Evolutionary conservation across 2,329 filamentous ascomycete species (phyloP), one percentile per base, ranked within the genome.

Genomic region (Alternaria arborescens): DNA sequence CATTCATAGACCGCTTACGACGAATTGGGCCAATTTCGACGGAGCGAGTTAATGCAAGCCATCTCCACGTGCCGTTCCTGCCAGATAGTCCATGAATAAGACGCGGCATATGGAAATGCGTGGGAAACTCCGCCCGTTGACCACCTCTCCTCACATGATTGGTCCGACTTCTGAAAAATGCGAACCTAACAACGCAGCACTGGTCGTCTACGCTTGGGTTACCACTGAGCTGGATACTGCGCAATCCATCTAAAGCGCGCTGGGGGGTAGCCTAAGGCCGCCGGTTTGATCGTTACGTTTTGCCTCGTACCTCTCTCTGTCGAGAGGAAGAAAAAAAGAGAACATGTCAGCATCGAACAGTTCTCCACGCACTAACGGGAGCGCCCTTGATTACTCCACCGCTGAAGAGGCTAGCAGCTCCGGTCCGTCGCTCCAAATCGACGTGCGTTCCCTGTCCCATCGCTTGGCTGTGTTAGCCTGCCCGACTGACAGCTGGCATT

Each of bases 351-450:
- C 26, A 16, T 57, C 58, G 16, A 57, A 56, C 42, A n/a, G 20
- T 28, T 16, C 26, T 32, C 34, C 41, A 38, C 47, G 47, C 30
- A 30, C 46, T 44, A 60, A 56, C 34, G 20, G 43, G 48, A 34
- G 30, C 36, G 41, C 46, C 53, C 34, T 43, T 42, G 47, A 41
- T 18, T 47, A 47, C 22, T 48, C 53, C 40, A 56, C 40, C n/a
- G 42, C 55, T 44, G 64, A 69, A 68, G 62, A 46, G 60, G 66
- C 64, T 68, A 71, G 63, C 55, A 65, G 60, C 58, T 69, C 69
- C 55, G 71, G 60, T 16, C 67, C 68, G 28, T 68, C 68, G 46
- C 66, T 74, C 16, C 70, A 73, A 65, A 69, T 72, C 34, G 73
- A 75, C 54, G 72, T 73, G 55, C 55, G 62, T 60, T 34, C 46